Percentiles rank a stretch among this genome's conserved stretches.
phyloP scores from a whole-genome alignment of 2,329 filamentous ascomycete species.

The Venturia aucupariae region DNA sequence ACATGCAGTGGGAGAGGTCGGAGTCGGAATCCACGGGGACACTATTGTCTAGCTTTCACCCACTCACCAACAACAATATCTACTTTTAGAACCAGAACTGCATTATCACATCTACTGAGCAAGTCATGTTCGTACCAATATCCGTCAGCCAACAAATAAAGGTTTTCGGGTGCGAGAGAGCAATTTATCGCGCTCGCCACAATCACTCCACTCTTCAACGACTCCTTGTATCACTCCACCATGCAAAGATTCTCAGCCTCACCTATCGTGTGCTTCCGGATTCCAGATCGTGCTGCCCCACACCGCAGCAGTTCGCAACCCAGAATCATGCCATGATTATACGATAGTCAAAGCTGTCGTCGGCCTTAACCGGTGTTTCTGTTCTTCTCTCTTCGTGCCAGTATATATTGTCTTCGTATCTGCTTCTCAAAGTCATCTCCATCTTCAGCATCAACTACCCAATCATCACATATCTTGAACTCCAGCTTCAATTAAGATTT shows the following conservation, averaged over 20 bases:
- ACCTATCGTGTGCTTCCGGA: background rate
- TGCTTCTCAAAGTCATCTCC: background rate
- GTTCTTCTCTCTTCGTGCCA: background rate
- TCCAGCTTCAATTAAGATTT: background rate
- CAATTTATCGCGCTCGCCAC: background rate
- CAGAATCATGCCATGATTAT: background rate
- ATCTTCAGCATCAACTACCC: background rate
- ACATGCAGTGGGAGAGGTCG: background rate
- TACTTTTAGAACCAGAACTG: background rate
- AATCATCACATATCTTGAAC: background rate
- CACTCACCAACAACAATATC: background rate
- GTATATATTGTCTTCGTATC: background rate
- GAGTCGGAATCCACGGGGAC: too few relatives aligned
- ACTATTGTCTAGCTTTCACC: too few relatives aligned
- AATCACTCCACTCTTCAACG: background rate
- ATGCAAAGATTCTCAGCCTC: background rate
- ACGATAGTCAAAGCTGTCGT: background rate
- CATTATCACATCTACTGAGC: background rate
- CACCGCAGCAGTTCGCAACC: background rate
- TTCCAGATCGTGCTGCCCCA: background rate
- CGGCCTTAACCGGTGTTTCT: background rate
- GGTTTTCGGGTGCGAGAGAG: too few relatives aligned
- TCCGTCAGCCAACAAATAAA: too few relatives aligned
- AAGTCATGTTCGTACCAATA: too few relatives aligned
- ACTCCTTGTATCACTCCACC: background rate